Evolutionary conservation across 495 filamentous ascomycete species (phyloP), one percentile per base, ranked within the genome.

Genomic region (Baudoinia panamericana): DNA sequence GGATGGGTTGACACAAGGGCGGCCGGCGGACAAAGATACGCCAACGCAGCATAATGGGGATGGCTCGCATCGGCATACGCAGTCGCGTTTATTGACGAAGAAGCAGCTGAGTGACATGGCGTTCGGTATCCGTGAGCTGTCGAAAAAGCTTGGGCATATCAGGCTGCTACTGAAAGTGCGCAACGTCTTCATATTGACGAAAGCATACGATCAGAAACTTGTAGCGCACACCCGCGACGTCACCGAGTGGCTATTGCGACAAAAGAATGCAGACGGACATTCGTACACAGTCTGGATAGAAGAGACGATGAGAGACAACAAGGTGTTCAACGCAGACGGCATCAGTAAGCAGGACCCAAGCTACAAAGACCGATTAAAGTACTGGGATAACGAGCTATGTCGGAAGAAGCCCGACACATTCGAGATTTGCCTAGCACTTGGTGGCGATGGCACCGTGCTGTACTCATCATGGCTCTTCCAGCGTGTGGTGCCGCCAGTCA

Each of bases 391-490:
- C 32, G 69, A 79, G 34, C 72, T 95, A 46, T 93, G 84, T 37
- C 63, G 66, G 31, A 70, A 73, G 18, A 66, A 76, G 34, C 90
- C 92, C 0, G 84, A 95, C 45, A 76, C 74, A 2, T 95, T 95
- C 54, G 90, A 97, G 60, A 86, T 97, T 53, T 78, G 90, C 12
- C 67, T 97, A 24, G 92, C 88, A 0, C 76, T 97, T 3, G 90
- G 90, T n/a, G 90, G 90, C 8, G 90, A 97, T 55, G 90, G 90
- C 11, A 97, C 90, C 0, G 88, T 97, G 22, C 65, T 97, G 22
- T 96, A 93, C 55, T 83, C 90, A 0, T 85, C 78, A 52, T 97
- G 92, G 88, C 66, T 97, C 22, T 97, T 97, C 58, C 90, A 97
- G 67, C 69, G 84, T n/a, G 78, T 96, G 39, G 88, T 96, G 0